phyloP scores from a whole-genome alignment of 1,284 basidiomycete genomes.

The Phenoliferia sp. region DNA sequence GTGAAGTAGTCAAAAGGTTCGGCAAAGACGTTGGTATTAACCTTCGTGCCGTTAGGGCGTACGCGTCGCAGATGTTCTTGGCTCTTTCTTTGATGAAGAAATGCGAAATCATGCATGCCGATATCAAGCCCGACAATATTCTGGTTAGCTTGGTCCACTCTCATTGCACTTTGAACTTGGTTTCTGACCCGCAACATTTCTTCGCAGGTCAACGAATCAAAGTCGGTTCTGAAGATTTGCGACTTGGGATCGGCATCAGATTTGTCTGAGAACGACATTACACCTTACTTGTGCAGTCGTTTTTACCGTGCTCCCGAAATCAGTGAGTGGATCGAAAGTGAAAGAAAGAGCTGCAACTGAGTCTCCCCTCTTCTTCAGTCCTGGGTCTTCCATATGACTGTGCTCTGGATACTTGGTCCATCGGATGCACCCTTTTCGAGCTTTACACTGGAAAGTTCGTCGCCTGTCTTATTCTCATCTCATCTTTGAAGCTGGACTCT shows the following conservation, averaged over 20 bases:
- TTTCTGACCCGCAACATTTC: neutral
- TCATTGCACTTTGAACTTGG: neutral
- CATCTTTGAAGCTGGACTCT: neutral
- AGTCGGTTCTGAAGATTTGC: slow-evolving; percentile 89
- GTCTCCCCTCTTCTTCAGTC: slow-evolving; percentile 51
- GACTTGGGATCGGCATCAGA: slow-evolving; percentile 95
- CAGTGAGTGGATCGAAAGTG: slow-evolving; percentile 57
- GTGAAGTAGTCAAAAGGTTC: slow-evolving; percentile 97
- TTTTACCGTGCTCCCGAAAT: slow-evolving; percentile 99
- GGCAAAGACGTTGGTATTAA: slow-evolving; percentile 97
- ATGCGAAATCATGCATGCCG: slow-evolving; percentile 91
- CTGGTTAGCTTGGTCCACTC: slow-evolving; percentile 60
- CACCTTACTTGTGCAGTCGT: slow-evolving; percentile 93
- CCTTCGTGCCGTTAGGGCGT: slow-evolving; percentile 92
- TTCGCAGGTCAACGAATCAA: slow-evolving; percentile 82
- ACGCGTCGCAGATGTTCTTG: slow-evolving; percentile 92
- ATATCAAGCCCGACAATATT: slow-evolving; percentile 96
- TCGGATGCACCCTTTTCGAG: slow-evolving; percentile 96
- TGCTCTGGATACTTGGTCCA: slow-evolving; percentile 92
- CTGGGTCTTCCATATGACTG: slow-evolving; percentile 92
- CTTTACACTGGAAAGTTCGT: slow-evolving; percentile 82
- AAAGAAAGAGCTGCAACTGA: neutral
- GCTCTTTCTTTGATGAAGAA: slow-evolving; percentile 80
- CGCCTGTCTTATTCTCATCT: neutral
- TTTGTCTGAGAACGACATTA: slow-evolving; percentile 90